Evolutionary conservation across 768 basidiomycete genomes (phyloP).

Genomic region (Cyclocybe aegerita): DNA sequence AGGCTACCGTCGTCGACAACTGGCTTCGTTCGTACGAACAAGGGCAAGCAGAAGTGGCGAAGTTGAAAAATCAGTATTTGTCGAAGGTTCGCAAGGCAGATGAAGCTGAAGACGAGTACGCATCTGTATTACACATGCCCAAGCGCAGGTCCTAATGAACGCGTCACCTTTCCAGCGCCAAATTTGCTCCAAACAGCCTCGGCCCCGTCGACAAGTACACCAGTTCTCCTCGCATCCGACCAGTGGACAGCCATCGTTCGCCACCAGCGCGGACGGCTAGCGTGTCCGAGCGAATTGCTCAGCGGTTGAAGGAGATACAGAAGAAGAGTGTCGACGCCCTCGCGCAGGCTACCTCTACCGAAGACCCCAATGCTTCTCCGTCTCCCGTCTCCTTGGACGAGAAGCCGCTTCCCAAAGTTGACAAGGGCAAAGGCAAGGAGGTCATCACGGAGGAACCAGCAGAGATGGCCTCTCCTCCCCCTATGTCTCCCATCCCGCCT

Average conservation of each 20-base stretch:
- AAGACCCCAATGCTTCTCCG: constrained; percentile 29
- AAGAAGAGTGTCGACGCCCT: constrained; percentile 46
- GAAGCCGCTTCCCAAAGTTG: constrained; percentile 53
- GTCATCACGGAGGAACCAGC: constrained; percentile 23
- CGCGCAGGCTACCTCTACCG: constrained; percentile 26
- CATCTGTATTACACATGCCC: constrained; percentile 15
- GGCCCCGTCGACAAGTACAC: constrained; percentile 75
- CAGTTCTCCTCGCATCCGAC: constrained; percentile 67
- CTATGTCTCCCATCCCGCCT: constrained; percentile 61
- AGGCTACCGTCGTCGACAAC: constrained; percentile 56
- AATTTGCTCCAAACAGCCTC: constrained; percentile 75
- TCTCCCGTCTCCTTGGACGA: constrained; percentile 26
- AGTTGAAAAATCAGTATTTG: constrained; percentile 76
- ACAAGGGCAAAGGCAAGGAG: constrained; percentile 82
- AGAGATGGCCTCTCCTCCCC: constrained; percentile 52
- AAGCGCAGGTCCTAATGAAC: constrained; percentile 8
- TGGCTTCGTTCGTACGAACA: constrained; percentile 75
- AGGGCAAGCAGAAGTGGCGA: constrained; percentile 62
- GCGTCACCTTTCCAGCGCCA: constrained; percentile 52
- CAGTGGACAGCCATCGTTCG: constrained; percentile 50
- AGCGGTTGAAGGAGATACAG: constrained; percentile 80
- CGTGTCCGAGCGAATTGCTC: constrained; percentile 84
- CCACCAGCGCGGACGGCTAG: constrained; percentile 68
- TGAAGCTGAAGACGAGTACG: constrained; percentile 93
- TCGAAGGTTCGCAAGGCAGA: constrained; percentile 82